A percentile compares a stretch with the other conserved stretches of the same genome.
Evolutionary conservation across 1,284 basidiomycete genomes (phyloP).

Genomic region (Ceratobasidium theobromae): DNA sequence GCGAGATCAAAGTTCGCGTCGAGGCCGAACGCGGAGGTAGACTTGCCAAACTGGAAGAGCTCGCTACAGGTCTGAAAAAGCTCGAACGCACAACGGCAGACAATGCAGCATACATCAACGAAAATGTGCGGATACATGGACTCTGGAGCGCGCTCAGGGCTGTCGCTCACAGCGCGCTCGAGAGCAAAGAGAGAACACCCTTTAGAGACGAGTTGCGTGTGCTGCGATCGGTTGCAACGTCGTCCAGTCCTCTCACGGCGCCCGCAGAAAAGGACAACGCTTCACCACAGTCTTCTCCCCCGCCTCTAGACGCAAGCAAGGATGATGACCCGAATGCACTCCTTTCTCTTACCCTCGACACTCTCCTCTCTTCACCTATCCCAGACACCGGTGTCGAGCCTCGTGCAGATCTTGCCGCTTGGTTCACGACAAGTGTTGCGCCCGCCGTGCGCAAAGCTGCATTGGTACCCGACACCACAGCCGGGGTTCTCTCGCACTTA

Average conservation of each 20-base stretch:
- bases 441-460: slow-evolving; percentile 86
- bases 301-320: not conserved
- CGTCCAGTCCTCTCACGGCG: slow-evolving; percentile 55
- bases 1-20: slow-evolving; percentile 93
- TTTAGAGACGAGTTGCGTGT: slow-evolving; percentile 90
- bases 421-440: slow-evolving; percentile 85
- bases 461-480: slow-evolving; percentile 85
- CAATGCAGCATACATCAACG: slow-evolving; percentile 86
- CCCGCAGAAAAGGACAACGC: slow-evolving; percentile 35
- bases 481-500: slow-evolving; percentile 86
- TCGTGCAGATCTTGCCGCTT: slow-evolving; percentile 81
- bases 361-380: slow-evolving; percentile 72
- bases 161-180: slow-evolving; percentile 56
- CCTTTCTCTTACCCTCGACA: slow-evolving; percentile 66
- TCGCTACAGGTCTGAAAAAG: slow-evolving; percentile 86
- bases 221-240: slow-evolving; percentile 68
- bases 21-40: slow-evolving; percentile 96
- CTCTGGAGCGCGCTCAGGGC: slow-evolving; percentile 77
- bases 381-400: slow-evolving; percentile 89
- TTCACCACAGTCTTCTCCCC: slow-evolving; percentile 31
- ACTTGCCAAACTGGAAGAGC: slow-evolving; percentile 90
- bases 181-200: slow-evolving; percentile 64
- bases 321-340: slow-evolving; percentile 49
- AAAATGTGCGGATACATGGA: slow-evolving; percentile 83
- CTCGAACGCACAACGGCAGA: slow-evolving; percentile 89